Evolutionary conservation across 2,329 filamentous ascomycete genomes (phyloP).

Genomic region (Cryphonectria japonica): DNA sequence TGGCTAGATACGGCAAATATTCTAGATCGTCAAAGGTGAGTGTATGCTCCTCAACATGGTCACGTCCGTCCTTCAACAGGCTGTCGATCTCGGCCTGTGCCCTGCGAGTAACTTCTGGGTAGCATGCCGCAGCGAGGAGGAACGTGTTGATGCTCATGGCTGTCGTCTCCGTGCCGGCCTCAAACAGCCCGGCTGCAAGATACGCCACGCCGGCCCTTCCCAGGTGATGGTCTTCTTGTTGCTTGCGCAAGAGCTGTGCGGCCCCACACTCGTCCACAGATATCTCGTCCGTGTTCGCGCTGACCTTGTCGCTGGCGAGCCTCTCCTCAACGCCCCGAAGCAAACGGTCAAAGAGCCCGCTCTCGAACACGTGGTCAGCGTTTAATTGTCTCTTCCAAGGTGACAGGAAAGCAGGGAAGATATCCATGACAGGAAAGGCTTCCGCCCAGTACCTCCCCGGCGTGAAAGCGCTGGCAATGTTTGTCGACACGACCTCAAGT

Average conservation of each 20-base stretch:
- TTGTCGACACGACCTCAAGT: conserved; percentile 13
- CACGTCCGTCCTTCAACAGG: neutral
- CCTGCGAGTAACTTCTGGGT: conserved; percentile 1
- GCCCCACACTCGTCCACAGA: conserved; percentile 18
- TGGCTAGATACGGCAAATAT: conserved; percentile 16
- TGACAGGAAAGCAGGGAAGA: conserved; percentile 11
- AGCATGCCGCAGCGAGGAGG: conserved; percentile 22
- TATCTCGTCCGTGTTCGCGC: neutral
- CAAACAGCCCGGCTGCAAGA: conserved; percentile 26
- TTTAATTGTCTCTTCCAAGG: conserved; percentile 25
- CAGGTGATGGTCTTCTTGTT: neutral
- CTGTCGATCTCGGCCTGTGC: conserved; percentile 23
- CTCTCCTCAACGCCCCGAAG: conserved; percentile 16
- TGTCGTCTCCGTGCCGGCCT: conserved; percentile 28
- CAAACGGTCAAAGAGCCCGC: conserved; percentile 12
- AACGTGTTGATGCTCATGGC: conserved; percentile 28
- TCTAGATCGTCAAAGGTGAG: conserved; percentile 25
- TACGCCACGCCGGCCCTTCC: conserved; percentile 20
- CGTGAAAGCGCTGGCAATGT: conserved; percentile 25
- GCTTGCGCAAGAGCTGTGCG: conserved; percentile 18
- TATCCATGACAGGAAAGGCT: conserved; percentile 18
- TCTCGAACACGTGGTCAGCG: conserved; percentile 23
- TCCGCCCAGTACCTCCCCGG: conserved; percentile 25
- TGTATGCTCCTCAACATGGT: neutral
- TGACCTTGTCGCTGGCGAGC: neutral